Evolutionary conservation across 805 yeast genomes (phyloP).

Genomic region (Kazachstania viticola): DNA sequence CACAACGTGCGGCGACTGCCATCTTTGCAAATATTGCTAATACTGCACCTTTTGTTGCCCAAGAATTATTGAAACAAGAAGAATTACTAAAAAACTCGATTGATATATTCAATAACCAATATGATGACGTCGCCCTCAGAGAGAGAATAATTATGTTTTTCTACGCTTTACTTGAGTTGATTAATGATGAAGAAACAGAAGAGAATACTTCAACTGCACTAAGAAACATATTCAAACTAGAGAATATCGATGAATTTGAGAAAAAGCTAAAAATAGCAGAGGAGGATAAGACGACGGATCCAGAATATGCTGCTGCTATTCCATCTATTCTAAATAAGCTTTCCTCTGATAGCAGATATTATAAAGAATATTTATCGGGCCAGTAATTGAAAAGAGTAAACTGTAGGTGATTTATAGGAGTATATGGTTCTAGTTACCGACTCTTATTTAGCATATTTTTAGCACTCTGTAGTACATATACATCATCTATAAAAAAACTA

Average conservation of each 20-base stretch:
- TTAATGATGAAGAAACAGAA: constrained; percentile 6
- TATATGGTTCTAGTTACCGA: no score
- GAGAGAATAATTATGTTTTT: constrained; percentile 27
- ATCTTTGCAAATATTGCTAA: constrained; percentile 27
- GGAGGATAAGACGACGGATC: constrained; percentile 7
- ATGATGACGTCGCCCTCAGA: constrained; percentile 21
- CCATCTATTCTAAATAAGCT: constrained; percentile 3
- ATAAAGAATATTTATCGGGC: no score
- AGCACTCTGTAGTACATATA: no score
- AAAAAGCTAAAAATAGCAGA: constrained; percentile 11
- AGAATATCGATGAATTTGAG: constrained; percentile 3
- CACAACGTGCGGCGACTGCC: constrained; percentile 34
- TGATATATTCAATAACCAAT: constrained; percentile 19
- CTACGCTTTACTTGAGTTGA: constrained; percentile 17
- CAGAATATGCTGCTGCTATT: constrained; percentile 13
- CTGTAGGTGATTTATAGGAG: no score
- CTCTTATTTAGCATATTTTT: no score
- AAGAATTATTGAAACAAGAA: constrained; percentile 18
- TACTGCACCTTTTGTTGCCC: constrained; percentile 27
- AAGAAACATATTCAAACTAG: neutral
- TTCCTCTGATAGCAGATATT: no score
- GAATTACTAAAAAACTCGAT: constrained; percentile 18
- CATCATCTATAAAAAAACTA: no score
- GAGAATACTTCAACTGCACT: constrained; percentile 1
- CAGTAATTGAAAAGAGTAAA: no score